phyloP scores from a whole-genome alignment of 148 eudicot species.

The Silene conica region DNA sequence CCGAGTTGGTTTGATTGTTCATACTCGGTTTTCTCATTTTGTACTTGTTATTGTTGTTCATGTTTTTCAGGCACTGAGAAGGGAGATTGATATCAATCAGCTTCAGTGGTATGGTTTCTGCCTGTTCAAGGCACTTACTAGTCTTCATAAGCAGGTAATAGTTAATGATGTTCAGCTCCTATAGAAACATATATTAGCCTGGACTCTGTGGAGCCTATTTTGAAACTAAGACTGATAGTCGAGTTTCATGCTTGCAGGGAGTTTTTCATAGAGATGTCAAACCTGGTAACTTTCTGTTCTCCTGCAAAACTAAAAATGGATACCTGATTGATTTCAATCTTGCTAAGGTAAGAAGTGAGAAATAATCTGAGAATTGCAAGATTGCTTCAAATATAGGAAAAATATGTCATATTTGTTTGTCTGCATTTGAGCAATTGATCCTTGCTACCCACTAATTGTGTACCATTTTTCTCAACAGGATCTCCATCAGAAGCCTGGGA shows the following conservation, averaged over 20 bases:
- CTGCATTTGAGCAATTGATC: not conserved
- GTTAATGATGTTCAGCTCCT: not conserved
- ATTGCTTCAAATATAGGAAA: not conserved
- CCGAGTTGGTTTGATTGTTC: too few species aligned
- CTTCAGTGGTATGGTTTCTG: slow-evolving; percentile 92
- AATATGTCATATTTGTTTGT: not conserved
- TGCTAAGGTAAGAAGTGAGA: slow-evolving; percentile 78
- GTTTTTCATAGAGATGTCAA: slow-evolving; percentile 93
- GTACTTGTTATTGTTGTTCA: not conserved
- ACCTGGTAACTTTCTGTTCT: slow-evolving; percentile 93
- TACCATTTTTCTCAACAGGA: slow-evolving; percentile 43
- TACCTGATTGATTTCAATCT: slow-evolving; percentile 94
- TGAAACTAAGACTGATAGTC: slow-evolving; percentile 3
- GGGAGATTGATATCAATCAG: slow-evolving; percentile 54
- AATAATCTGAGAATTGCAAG: slow-evolving; percentile 23
- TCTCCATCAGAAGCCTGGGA: slow-evolving; percentile 55
- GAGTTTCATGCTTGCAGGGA: slow-evolving; percentile 49
- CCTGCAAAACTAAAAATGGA: slow-evolving; percentile 56
- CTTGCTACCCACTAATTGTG: slow-evolving; percentile 2
- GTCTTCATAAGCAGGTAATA: slow-evolving; percentile 84
- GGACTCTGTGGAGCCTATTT: not conserved
- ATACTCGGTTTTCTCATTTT: not conserved
- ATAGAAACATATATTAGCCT: not conserved
- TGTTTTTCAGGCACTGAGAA: slow-evolving; percentile 56
- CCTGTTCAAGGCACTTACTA: slow-evolving; percentile 9